Evolutionary conservation across 2,329 filamentous ascomycete genomes (phyloP).

Genomic region (Aspergillus transmontanensis): DNA sequence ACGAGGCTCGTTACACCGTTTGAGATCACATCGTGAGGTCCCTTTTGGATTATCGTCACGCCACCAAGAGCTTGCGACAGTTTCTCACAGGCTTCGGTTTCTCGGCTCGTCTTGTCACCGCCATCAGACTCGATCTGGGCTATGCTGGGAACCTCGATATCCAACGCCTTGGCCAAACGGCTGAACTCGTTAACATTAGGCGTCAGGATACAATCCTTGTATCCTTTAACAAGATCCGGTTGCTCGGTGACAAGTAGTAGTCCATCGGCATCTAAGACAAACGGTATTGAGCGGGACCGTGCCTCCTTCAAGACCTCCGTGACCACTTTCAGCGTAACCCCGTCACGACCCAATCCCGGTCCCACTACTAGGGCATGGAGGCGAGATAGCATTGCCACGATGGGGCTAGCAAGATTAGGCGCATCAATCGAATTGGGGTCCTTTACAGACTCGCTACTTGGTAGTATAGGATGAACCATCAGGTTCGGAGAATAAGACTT

Average conservation of each 20-base stretch:
- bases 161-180: conserved; percentile 74
- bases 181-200: conserved; percentile 95
- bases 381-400: conserved; percentile 79
- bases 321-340: conserved; percentile 85
- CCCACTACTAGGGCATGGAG: conserved; percentile 93
- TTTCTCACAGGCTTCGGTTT: conserved; percentile 64
- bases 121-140: conserved; percentile 37
- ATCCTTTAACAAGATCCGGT: conserved; percentile 78
- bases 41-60: conserved; percentile 91
- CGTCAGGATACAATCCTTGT: conserved; percentile 81
- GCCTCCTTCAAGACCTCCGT: conserved; percentile 78
- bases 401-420: conserved; percentile 66
- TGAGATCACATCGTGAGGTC: conserved; percentile 76
- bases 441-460: conserved; percentile 63
- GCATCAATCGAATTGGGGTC: conserved; percentile 52
- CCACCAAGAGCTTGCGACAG: conserved; percentile 78
- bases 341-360: conserved; percentile 86
- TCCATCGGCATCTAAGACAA: conserved; percentile 92
- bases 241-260: conserved; percentile 74
- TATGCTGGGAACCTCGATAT: conserved; percentile 59
- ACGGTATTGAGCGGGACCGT: conserved; percentile 67
- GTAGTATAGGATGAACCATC: conserved; percentile 97
- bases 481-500: conserved; percentile 98
- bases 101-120: conserved; percentile 50
- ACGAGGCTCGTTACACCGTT: conserved; percentile 75